These are phyloP conservation scores for Galeopsis tetrahit DNA, from an alignment of 257 asterid species.

Conservation along the genomic window DNA sequence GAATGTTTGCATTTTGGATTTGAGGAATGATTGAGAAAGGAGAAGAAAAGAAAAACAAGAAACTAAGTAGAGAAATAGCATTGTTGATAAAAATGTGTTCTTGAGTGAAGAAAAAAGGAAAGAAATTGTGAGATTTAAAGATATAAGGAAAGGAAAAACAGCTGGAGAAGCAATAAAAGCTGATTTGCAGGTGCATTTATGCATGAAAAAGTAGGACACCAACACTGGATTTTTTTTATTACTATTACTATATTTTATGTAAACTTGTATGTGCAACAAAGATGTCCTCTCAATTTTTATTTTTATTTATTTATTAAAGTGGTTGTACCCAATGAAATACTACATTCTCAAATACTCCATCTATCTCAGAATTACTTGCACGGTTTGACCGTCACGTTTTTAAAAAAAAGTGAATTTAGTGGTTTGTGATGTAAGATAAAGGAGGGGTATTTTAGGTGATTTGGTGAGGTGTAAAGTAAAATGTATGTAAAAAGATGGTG, in stretches of 20 bases:
- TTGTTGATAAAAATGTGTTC: conserved; percentile 21
- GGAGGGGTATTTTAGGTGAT: too few relatives aligned
- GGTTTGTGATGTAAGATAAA: too few relatives aligned
- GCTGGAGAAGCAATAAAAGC: conserved; percentile 23
- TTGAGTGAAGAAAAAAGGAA: not conserved
- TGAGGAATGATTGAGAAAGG: conserved; percentile 50
- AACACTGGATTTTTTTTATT: too few relatives aligned
- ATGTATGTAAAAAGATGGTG: too few relatives aligned
- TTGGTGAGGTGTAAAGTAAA: too few relatives aligned
- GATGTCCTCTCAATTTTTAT: conserved; percentile 28
- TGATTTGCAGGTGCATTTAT: conserved; percentile 37
- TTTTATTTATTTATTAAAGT: too few relatives aligned
- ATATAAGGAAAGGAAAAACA: not conserved
- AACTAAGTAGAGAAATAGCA: conserved; percentile 60
- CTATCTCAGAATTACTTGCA: too few relatives aligned
- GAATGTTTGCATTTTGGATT: conserved; percentile 40
- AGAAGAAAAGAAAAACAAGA: conserved; percentile 69
- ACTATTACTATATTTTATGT: not conserved
- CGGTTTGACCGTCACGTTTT: too few relatives aligned
- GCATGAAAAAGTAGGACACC: conserved; percentile 34
- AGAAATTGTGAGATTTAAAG: not conserved
- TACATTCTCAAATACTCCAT: too few relatives aligned
- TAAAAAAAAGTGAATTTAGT: too few relatives aligned
- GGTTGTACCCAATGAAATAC: too few relatives aligned
- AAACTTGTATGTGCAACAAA: conserved; percentile 32